Percentiles rank a stretch among this genome's conserved stretches.
Evolutionary conservation across 169 alveolate genomes (phyloP).

Genomic region (Besnoitia besnoiti): DNA sequence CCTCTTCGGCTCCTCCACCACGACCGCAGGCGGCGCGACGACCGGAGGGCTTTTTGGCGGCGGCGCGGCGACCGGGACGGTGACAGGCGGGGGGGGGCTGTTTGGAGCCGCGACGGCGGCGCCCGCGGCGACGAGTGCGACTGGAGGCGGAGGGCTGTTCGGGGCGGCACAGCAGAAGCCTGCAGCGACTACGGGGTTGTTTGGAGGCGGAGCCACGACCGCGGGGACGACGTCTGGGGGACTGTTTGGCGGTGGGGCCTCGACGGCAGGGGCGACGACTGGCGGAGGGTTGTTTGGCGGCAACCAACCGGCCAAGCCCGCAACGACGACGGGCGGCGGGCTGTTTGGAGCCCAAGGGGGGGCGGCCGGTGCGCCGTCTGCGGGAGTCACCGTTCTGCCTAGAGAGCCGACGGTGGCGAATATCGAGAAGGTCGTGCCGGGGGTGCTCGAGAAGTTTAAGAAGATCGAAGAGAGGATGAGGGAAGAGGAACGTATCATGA

Average conservation of each 20-base stretch:
- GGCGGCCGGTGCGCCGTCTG: background rate
- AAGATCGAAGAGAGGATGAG: background rate
- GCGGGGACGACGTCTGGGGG: background rate
- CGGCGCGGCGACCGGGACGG: background rate
- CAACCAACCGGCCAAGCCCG: background rate
- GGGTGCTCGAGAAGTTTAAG: constrained; percentile 31
- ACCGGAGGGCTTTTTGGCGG: background rate
- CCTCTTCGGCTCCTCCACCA: background rate
- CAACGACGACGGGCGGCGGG: constrained; percentile 7
- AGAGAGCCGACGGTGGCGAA: constrained; percentile 35
- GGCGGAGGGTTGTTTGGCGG: background rate
- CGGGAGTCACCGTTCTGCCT: constrained; percentile 11
- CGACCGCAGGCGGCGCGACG: background rate
- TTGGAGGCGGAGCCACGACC: constrained; percentile 11
- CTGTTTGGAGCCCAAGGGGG: background rate
- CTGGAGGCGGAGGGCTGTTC: constrained; percentile 9
- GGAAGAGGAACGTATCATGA: background rate
- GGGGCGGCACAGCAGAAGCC: background rate
- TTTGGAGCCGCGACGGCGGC: constrained; percentile 7
- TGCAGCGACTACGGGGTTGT: constrained; percentile 4
- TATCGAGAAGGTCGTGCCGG: constrained; percentile 17
- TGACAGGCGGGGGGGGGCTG: background rate
- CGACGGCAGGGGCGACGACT: background rate
- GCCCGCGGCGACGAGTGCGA: background rate
- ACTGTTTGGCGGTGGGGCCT: background rate